A percentile compares a stretch with the other conserved stretches of the same genome.
phyloP scores from a whole-genome alignment of 495 filamentous ascomycete genomes.

The Cetradonia linearis region DNA sequence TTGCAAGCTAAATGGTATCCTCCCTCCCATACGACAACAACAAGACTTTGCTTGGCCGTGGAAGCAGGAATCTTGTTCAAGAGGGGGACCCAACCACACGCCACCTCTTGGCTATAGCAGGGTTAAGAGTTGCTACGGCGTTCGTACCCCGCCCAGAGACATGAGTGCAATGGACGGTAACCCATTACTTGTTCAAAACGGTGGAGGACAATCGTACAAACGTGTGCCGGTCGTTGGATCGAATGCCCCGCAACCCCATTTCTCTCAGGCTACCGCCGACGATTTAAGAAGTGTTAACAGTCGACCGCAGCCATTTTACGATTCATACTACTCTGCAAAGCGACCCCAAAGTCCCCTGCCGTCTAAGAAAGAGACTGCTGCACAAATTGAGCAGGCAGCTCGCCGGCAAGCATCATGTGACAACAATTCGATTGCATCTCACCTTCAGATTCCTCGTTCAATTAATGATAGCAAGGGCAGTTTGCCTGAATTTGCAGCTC shows the following conservation, averaged over 20 bases:
- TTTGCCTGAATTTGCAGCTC: conserved; percentile 71
- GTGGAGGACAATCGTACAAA: conserved; percentile 26
- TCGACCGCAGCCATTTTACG: conserved; percentile 17
- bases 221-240: conserved; percentile 18
- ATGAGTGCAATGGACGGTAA: conserved; percentile 41
- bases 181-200: conserved; percentile 29
- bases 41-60: conserved; percentile 14
- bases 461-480: conserved; percentile 65
- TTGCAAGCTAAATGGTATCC: conserved; percentile 13
- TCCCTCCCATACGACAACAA: conserved; percentile 19
- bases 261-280: conserved; percentile 25
- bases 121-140: conserved; percentile 39
- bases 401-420: conserved; percentile 29
- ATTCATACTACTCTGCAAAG: conserved; percentile 28
- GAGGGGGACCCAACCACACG: conserved; percentile 11
- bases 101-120: conserved; percentile 6
- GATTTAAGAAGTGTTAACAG: conserved; percentile 28
- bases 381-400: conserved; percentile 25
- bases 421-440: conserved; percentile 46
- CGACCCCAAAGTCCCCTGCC: conserved; percentile 29
- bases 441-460: conserved; percentile 58
- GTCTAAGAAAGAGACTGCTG: conserved; percentile 24
- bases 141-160: conserved; percentile 42
- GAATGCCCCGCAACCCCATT: conserved; percentile 24
- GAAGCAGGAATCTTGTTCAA: conserved; percentile 9